Conservation (phyloP, 306 rosid genomes). For the Vachellia pachyceras region DNA sequence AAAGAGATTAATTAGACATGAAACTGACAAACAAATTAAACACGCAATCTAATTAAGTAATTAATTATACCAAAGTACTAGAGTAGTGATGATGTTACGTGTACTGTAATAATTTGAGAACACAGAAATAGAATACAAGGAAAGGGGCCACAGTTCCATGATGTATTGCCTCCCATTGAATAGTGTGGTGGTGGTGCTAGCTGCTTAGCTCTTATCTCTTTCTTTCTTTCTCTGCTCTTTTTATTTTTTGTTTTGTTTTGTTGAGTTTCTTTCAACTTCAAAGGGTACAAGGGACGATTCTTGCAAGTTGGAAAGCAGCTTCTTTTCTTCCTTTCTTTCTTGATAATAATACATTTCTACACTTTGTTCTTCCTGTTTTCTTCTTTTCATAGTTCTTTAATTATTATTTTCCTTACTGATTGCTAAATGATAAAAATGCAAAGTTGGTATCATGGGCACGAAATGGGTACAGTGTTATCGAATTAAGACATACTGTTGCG, state of each 20-base stretch:
- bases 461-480: constrained; percentile 17
- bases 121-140: not conserved
- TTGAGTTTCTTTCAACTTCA: constrained; percentile 7
- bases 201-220: constrained; percentile 16
- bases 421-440: constrained; percentile 37
- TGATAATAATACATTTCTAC: constrained; percentile 21
- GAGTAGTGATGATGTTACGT: not conserved
- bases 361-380: constrained; percentile 24
- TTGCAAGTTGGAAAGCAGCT: constrained; percentile 23
- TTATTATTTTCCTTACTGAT: constrained; percentile 5
- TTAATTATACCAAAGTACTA: not conserved
- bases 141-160: constrained; percentile 38
- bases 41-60: not conserved
- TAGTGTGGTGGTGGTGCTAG: not conserved
- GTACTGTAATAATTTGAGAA: not conserved
- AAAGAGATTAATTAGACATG: not conserved
- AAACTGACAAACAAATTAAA: not conserved
- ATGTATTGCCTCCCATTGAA: constrained; percentile 2
- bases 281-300: not conserved
- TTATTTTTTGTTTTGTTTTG: not conserved
- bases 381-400: not conserved
- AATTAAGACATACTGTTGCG: not conserved
- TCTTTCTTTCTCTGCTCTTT: not conserved
- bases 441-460: constrained; percentile 3
- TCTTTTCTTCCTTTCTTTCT: not conserved